A percentile compares a stretch with the other conserved stretches of the same genome.
Conservation (phyloP, 2,329 filamentous ascomycete genomes). For the Pseudogymnoascus sp. region DNA sequence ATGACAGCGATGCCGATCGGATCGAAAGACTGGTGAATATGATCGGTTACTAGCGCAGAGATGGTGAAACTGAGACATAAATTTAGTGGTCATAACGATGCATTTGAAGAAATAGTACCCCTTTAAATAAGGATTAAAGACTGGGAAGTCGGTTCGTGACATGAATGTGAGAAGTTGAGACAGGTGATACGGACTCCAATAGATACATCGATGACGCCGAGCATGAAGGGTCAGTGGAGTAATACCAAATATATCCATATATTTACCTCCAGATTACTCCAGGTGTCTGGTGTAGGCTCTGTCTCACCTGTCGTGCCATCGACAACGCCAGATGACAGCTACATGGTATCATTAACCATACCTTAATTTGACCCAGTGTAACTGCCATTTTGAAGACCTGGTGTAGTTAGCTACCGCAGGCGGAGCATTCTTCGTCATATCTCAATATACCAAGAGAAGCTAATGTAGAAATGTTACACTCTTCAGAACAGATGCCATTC, state of each 20-base stretch:
- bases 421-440: not conserved
- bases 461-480: not conserved
- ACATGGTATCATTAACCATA: not conserved
- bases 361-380: not conserved
- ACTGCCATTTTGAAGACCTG: not conserved
- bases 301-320: not conserved
- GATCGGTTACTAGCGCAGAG: not conserved
- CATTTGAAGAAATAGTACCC: not conserved
- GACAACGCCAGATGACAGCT: not conserved
- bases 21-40: not conserved
- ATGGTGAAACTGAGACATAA: not conserved
- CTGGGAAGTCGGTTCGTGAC: not conserved
- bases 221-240: not conserved
- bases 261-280: not conserved
- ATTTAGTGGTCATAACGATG: not conserved
- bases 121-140: not conserved
- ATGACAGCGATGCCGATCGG: not conserved
- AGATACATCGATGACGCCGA: not conserved
- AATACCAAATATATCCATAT: not conserved
- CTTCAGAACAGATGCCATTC: not conserved
- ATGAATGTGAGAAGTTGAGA: not conserved
- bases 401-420: not conserved
- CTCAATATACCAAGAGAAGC: not conserved
- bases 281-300: not conserved
- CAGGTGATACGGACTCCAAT: not conserved